Evolutionary conservation across 371 early-diverging fungal species (phyloP).

Genomic region (Apophysomyces ossiformis): DNA sequence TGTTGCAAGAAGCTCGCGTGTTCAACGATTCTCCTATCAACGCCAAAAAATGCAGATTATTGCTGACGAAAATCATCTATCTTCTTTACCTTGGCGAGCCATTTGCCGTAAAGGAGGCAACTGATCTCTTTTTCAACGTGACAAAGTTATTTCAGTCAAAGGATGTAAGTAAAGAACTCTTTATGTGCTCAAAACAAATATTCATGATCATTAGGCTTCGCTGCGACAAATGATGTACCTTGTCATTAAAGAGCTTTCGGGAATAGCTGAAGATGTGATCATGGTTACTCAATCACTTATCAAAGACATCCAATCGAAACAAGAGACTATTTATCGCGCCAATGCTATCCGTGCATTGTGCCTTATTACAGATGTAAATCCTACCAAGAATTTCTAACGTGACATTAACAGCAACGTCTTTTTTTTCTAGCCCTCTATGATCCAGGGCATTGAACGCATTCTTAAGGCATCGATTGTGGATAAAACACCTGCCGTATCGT

Average conservation of each 20-base stretch:
- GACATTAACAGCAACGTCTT: not conserved
- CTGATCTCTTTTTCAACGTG: slow-evolving; percentile 96
- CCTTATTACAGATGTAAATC: slow-evolving; percentile 90
- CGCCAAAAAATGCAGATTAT: slow-evolving; percentile 89
- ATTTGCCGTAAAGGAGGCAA: slow-evolving; percentile 92
- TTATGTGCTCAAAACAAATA: not conserved
- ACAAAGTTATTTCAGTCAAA: slow-evolving; percentile 97
- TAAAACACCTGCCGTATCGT: slow-evolving; percentile 87
- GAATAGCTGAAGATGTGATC: slow-evolving; percentile 94
- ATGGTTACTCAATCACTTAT: slow-evolving; percentile 96
- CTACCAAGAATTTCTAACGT: not conserved
- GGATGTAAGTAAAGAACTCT: slow-evolving; percentile 69
- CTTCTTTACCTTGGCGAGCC: slow-evolving; percentile 90
- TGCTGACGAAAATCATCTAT: slow-evolving; percentile 93
- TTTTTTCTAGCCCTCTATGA: slow-evolving; percentile 78
- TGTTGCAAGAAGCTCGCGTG: slow-evolving; percentile 95
- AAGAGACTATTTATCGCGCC: slow-evolving; percentile 88
- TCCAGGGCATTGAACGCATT: slow-evolving; percentile 95
- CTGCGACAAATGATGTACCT: slow-evolving; percentile 97
- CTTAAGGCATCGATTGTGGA: slow-evolving; percentile 98
- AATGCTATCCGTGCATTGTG: slow-evolving; percentile 96
- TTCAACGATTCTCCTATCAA: slow-evolving; percentile 97
- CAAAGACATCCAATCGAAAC: slow-evolving; percentile 96
- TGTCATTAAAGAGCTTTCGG: slow-evolving; percentile 94
- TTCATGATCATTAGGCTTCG: slow-evolving; percentile 62